A percentile compares a stretch with the other conserved stretches of the same genome.
These are phyloP conservation scores for Primulina huaijiensis DNA, from an alignment of 257 asterid species.

Conservation along the genomic window DNA sequence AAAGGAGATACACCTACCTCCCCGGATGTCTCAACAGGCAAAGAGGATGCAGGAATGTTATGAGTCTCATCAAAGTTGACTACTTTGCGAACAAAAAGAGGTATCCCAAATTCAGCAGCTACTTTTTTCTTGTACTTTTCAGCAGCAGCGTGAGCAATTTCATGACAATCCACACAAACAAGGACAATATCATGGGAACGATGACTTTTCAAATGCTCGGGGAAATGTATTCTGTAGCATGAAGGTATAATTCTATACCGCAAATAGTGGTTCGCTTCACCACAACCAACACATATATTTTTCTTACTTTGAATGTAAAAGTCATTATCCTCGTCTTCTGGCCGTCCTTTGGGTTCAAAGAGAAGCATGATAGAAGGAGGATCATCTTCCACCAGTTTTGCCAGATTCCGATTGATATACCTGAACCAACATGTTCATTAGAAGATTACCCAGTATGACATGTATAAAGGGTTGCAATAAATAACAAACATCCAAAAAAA, in stretches of 20 bases:
- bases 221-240: conserved; percentile 94
- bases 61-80: conserved; percentile 48
- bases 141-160: conserved; percentile 91
- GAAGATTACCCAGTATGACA: not conserved
- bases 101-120: conserved; percentile 75
- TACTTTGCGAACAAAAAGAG: conserved; percentile 66
- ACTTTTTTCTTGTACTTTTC: conserved; percentile 78
- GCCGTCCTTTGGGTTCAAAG: conserved; percentile 98
- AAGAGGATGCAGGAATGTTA: conserved; percentile 31
- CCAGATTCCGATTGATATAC: conserved; percentile 76
- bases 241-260: conserved; percentile 95
- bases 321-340: conserved; percentile 94
- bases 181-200: conserved; percentile 98
- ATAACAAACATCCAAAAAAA: not conserved
- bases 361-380: conserved; percentile 86
- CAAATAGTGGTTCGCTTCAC: conserved; percentile 93
- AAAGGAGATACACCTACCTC: conserved; percentile 84
- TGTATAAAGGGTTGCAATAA: conserved; percentile 17
- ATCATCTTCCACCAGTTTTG: conserved; percentile 76
- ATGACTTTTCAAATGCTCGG: conserved; percentile 95
- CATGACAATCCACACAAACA: conserved; percentile 96
- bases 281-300: conserved; percentile 95
- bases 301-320: conserved; percentile 94
- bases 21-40: conserved; percentile 36
- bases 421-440: conserved; percentile 34